A percentile compares a stretch with the other conserved stretches of the same genome.
These are phyloP conservation scores for Helianthus tuberosus DNA, from an alignment of 129 eudicot genomes.

Conservation along the genomic window DNA sequence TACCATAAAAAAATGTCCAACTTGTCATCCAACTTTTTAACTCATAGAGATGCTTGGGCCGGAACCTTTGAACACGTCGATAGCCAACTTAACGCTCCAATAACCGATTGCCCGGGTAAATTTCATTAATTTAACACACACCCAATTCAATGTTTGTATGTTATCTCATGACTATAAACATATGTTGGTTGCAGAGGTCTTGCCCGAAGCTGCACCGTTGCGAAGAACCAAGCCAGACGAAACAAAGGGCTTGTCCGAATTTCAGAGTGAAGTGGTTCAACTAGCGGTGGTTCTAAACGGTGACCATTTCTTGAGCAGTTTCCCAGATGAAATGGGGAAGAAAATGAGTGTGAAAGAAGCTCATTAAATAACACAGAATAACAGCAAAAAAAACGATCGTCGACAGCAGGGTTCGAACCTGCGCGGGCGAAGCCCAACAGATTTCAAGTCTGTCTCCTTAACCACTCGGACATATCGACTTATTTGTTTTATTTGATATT, in stretches of 20 bases:
- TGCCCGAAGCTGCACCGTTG: constrained; percentile 70
- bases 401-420: constrained; percentile 99
- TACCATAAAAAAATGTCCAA: constrained; percentile 89
- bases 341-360: constrained; percentile 85
- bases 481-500: neutral
- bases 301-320: constrained; percentile 75
- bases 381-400: constrained; percentile 26
- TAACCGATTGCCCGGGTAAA: constrained; percentile 92
- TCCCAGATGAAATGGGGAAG: constrained; percentile 68
- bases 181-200: constrained; percentile 51
- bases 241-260: constrained; percentile 56
- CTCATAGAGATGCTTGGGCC: constrained; percentile 98
- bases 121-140: neutral
- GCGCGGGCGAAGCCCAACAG: constrained; percentile 99
- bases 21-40: constrained; percentile 77
- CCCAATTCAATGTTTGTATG: neutral
- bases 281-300: constrained; percentile 83
- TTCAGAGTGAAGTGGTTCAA: constrained; percentile 79
- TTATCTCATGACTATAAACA: neutral
- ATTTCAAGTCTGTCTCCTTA: constrained; percentile 99
- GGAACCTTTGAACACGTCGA: constrained; percentile 84
- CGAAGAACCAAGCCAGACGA: constrained; percentile 61
- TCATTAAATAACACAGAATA: constrained; percentile 6
- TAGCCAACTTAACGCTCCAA: constrained; percentile 61
- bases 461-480: constrained; percentile 99